Conservation (phyloP, 192 early-diverging fungal species). For the Coemansia sp. region DNA sequence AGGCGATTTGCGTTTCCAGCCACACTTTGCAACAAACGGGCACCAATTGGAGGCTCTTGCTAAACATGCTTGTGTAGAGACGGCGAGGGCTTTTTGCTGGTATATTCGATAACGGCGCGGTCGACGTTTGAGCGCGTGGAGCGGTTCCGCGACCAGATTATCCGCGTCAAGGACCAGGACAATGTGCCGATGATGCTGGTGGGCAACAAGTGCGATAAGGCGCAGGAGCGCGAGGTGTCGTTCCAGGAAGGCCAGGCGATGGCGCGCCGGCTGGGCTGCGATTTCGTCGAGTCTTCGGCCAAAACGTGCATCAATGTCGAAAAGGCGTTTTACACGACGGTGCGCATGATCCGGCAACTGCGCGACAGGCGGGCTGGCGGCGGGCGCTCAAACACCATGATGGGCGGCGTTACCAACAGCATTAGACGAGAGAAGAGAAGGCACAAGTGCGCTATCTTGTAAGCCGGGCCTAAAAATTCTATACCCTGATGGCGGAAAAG, state of each 20-base stretch:
- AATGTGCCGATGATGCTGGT: constrained; percentile 85
- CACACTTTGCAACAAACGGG: background rate
- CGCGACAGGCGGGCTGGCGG: constrained; percentile 54
- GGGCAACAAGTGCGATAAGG: constrained; percentile 92
- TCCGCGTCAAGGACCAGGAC: constrained; percentile 87
- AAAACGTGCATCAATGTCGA: constrained; percentile 93
- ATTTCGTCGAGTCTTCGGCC: constrained; percentile 88
- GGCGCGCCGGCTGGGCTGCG: constrained; percentile 70
- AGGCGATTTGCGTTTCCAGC: no score
- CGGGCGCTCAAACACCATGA: constrained; percentile 17
- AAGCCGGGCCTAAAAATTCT: background rate
- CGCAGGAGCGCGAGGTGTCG: constrained; percentile 79
- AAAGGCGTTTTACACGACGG: constrained; percentile 78
- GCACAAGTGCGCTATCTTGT: constrained; percentile 47
- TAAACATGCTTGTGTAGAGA: constrained; percentile 38
- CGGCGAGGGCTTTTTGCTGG: constrained; percentile 88
- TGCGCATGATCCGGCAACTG: constrained; percentile 73
- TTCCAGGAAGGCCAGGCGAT: constrained; percentile 78
- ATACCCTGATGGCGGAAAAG: no score
- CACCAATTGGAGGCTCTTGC: background rate
- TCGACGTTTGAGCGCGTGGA: constrained; percentile 87
- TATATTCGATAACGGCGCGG: constrained; percentile 86
- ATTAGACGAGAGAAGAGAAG: constrained; percentile 49
- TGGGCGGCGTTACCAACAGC: constrained; percentile 20
- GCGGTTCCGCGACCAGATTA: constrained; percentile 83